Evolutionary conservation across 2,329 filamentous ascomycete species (phyloP).

Genomic region (Ophiosphaerella herpotricha): DNA sequence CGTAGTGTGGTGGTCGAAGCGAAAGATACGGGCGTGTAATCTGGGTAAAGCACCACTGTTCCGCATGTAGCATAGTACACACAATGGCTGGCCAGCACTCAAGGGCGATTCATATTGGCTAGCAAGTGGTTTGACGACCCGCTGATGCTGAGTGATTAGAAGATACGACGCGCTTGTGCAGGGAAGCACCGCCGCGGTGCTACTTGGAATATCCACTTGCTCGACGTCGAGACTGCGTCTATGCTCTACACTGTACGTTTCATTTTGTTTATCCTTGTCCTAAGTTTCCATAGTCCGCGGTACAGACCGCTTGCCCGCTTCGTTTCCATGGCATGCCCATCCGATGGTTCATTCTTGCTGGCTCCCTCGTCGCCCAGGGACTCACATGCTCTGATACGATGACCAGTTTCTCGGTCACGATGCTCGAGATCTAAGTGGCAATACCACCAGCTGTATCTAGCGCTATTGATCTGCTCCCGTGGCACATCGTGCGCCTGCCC

Average conservation of each 20-base stretch:
- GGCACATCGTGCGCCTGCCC: neutral
- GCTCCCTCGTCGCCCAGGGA: neutral
- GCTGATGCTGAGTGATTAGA: slow-evolving; percentile 8
- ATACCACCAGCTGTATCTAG: neutral
- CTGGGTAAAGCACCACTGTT: slow-evolving; percentile 19
- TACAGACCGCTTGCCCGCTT: too few relatives aligned
- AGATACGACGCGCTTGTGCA: slow-evolving; percentile 2
- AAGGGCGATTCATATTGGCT: slow-evolving; percentile 8
- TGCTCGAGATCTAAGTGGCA: neutral
- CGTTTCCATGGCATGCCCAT: too few relatives aligned
- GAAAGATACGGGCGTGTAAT: slow-evolving; percentile 18
- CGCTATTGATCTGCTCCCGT: neutral
- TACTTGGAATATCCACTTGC: neutral
- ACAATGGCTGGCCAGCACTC: slow-evolving; percentile 5
- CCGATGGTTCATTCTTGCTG: too few relatives aligned
- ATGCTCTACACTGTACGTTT: neutral
- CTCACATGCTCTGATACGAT: neutral
- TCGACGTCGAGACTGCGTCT: neutral
- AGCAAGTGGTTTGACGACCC: slow-evolving; percentile 5
- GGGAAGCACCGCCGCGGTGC: neutral
- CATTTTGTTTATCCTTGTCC: neutral
- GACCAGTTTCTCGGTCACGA: neutral
- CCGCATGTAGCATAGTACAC: slow-evolving; percentile 6
- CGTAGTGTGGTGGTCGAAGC: slow-evolving; percentile 14
- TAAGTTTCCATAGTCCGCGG: neutral